Base-by-base conservation (phyloP, 2,329 filamentous ascomycete genomes). In the Claviceps digitariae region DNA sequence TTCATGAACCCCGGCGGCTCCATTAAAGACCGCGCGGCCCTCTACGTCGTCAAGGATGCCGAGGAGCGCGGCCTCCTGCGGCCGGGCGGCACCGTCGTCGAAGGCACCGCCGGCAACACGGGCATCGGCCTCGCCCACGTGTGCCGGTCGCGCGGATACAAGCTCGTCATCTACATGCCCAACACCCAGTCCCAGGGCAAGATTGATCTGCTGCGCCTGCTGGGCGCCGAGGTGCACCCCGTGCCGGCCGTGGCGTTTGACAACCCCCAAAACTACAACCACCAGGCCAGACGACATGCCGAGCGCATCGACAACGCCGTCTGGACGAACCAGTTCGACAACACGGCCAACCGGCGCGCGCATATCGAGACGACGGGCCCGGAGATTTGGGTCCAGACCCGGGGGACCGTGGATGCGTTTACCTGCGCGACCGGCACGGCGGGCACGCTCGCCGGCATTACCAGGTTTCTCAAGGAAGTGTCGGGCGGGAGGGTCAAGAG, bases 281-380 rank as follows among this genome's bases (percentile, higher is more conserved):
- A 97, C 72, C 91, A 95, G 74, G 93, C 93, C 4, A 79, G 79
- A 55, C 76, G 91, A 44, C 91, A 97, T 70, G 93, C 93, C n/a
- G 90, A 93, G 67, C 69, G 76, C 2, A 72, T 94, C 49, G 84
- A 88, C 17, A 93, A 93, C 63, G 90, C 91, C 9, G 90, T 97
- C 15, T 98, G 93, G 93, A 98, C 93, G 46, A 94, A 98, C 71
- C 93, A 98, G 72, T 98, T 98, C 72, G 93, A 98, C 69, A 98
- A 98, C 74, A 83, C 78, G 51, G 93, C 93, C 52, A 98, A 98
- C 71, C 80, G 93, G 51, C 83, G 87, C 64, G 93, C 93, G 48
- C 93, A 98, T 67, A 85, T 97, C 61, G 91, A 96, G 74, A 97
- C 91, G 2, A 98, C 93, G 0, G 93, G 93, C 0, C 93, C 93